Evolutionary conservation across 2,329 filamentous ascomycete species (phyloP), one percentile per base, ranked within the genome.

Genomic region (Aspergillus sp.): DNA sequence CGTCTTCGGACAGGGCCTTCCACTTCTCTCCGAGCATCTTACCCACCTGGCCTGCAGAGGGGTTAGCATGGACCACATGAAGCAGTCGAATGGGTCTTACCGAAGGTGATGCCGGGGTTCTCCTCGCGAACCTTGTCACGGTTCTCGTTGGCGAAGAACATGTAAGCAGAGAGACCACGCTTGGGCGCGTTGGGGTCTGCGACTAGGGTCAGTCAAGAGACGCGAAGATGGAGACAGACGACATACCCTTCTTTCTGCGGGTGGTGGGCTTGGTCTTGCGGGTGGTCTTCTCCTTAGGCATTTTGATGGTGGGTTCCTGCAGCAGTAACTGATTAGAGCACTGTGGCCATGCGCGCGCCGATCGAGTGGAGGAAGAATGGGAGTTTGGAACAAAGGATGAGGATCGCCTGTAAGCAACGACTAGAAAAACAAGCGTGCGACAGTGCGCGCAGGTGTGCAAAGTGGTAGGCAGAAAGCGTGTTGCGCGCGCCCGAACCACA

Each of bases 131-230:
- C 94, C 76, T 94, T 95, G 73, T 97, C 93, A 66, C 94, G 92
- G 80, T 96, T 90, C 79, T 97, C 94, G 72, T 97, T 97, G 85
- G 94, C 94, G 75, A 97, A 99, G 88, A 97, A 97, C 94, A 99
- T 99, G 86, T 99, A 99, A 60, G 94, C 94, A 49, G 94, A 97
- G 47, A 99, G 90, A 81, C 93, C 94, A 78, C 94, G 91, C 91
- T 97, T 99, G 75, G 94, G 94, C 56, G 92, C 93, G 79, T 96
- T 96, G 77, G 91, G 91, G 78, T 96, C 92, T 95, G 67, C 8
- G 14, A 38, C 33, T n/a, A 6, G 40, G 30, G 44, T 63, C 45
- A 66, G 62, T 57, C 53, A 44, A n/a, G 11, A 19, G 19, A n/a
- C 13, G 35, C 38, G 45, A 13, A 9, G 33, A 22, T 26, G 48